phyloP scores from a whole-genome alignment of 495 filamentous ascomycete genomes.

The Cenococcum geophilum region DNA sequence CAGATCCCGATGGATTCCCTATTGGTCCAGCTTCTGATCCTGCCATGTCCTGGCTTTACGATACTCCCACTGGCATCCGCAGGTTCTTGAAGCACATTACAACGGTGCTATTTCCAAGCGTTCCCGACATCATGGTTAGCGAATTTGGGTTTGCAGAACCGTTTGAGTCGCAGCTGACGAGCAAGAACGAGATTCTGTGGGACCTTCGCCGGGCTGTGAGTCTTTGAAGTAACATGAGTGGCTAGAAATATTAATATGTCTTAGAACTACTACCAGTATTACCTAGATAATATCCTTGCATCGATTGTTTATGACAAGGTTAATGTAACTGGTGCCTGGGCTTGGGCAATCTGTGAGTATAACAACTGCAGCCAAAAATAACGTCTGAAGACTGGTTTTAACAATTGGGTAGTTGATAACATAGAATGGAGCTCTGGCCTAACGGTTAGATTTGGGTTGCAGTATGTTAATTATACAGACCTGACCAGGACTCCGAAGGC shows the following conservation, averaged over 20 bases:
- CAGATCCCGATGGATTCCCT: slow-evolving; percentile 32
- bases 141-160: slow-evolving; percentile 48
- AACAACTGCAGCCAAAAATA: background rate
- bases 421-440: slow-evolving; percentile 42
- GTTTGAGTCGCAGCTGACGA: slow-evolving; percentile 37
- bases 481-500: slow-evolving; percentile 42
- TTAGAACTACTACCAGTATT: slow-evolving; percentile 40
- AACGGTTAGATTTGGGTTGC: slow-evolving; percentile 39
- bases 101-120: slow-evolving; percentile 41
- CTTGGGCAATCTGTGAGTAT: slow-evolving; percentile 38
- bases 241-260: background rate
- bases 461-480: slow-evolving; percentile 42
- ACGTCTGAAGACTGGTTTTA: background rate
- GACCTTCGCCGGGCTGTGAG: slow-evolving; percentile 33
- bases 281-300: slow-evolving; percentile 40
- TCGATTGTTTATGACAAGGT: slow-evolving; percentile 37
- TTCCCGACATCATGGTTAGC: slow-evolving; percentile 41
- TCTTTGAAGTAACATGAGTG: slow-evolving; percentile 2
- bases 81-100: slow-evolving; percentile 42
- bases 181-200: slow-evolving; percentile 36
- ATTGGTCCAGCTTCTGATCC: slow-evolving; percentile 41
- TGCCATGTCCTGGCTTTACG: slow-evolving; percentile 41
- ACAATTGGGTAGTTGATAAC: slow-evolving; percentile 35
- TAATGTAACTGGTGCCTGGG: slow-evolving; percentile 43
- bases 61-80: slow-evolving; percentile 40